Evolutionary conservation across 2,329 filamentous ascomycete genomes (phyloP).

Genomic region (Trichoderma polysporum): DNA sequence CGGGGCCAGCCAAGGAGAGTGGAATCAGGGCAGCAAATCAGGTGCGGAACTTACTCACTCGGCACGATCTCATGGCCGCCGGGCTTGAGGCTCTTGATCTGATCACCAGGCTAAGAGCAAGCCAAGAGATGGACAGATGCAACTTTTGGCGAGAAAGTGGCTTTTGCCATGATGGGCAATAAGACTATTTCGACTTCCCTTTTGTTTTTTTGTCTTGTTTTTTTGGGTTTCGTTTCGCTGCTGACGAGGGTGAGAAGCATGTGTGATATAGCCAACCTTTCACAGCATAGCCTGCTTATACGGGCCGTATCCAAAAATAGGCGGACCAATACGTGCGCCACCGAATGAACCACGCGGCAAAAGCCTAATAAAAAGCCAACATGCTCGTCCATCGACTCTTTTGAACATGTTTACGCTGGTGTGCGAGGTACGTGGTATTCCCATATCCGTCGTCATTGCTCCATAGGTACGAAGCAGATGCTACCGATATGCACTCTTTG

Average conservation of each 20-base stretch:
- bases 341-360: neutral
- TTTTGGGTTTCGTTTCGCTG: neutral
- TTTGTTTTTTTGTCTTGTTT: neutral
- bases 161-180: neutral
- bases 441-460: neutral
- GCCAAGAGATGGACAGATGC: neutral
- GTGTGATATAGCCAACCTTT: neutral
- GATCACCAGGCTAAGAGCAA: neutral
- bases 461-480: too few relatives aligned
- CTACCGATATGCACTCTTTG: neutral
- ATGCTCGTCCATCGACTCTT: neutral
- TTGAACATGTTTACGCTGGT: too few relatives aligned
- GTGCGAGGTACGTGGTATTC: too few relatives aligned
- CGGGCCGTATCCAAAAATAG: conserved; percentile 18
- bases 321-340: neutral
- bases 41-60: neutral
- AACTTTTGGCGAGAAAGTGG: neutral
- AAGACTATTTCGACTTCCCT: too few relatives aligned
- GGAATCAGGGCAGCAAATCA: conserved; percentile 12
- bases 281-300: neutral
- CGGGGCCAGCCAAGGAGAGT: neutral
- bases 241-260: neutral
- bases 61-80: neutral
- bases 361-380: neutral
- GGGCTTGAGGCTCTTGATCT: neutral